Conservation (phyloP, 2,329 filamentous ascomycete species). For the Colletotrichum scovillei region DNA sequence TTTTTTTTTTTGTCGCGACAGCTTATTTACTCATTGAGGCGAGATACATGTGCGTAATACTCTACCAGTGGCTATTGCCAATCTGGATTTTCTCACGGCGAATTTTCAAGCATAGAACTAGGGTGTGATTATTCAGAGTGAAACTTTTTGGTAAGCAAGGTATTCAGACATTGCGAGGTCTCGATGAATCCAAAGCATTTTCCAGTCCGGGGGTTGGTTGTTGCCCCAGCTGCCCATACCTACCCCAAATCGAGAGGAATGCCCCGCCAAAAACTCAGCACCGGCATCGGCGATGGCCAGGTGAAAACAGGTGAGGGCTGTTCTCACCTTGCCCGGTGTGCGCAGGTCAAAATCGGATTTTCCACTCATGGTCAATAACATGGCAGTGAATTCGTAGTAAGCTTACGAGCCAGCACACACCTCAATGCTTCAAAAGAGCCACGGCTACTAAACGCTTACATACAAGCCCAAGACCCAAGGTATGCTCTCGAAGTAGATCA, state of each 20-base stretch:
- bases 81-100: background rate
- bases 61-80: background rate
- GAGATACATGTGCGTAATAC: background rate
- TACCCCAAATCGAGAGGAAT: constrained; percentile 2
- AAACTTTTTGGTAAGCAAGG: background rate
- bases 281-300: constrained; percentile 26
- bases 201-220: background rate
- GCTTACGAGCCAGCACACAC: background rate
- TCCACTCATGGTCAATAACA: background rate
- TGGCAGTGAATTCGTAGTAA: background rate
- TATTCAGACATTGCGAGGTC: background rate
- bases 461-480: background rate
- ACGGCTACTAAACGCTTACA: background rate
- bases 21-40: background rate
- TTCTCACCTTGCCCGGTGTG: constrained; percentile 27
- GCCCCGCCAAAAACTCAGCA: constrained; percentile 10
- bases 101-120: no score
- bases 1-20: background rate
- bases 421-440: background rate
- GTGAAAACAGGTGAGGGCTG: constrained; percentile 11
- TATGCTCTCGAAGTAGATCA: background rate
- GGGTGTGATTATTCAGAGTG: background rate
- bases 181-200: background rate
- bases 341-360: constrained; percentile 7
- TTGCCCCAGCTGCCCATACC: constrained; percentile 13